Evolutionary conservation across 805 yeast genomes (phyloP).

Genomic region (Teunomyces aglyptinius): DNA sequence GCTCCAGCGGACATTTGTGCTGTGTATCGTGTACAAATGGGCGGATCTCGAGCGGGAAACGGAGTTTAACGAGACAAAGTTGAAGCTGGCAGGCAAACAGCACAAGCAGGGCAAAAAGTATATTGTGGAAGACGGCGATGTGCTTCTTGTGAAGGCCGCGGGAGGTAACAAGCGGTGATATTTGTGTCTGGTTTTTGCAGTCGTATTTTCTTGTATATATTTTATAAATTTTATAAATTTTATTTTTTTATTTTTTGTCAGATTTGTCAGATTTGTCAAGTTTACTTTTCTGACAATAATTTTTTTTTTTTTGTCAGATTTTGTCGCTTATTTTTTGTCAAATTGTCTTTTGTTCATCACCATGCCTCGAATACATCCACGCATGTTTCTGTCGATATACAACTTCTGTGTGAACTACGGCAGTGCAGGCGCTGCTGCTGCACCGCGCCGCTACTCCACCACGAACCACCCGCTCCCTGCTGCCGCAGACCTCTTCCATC

Average conservation of each 20-base stretch:
- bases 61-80: slow-evolving; percentile 49
- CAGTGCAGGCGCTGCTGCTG: slow-evolving; percentile 4
- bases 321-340: neutral
- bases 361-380: slow-evolving; percentile 3
- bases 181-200: neutral
- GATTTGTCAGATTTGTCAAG: too few relatives aligned
- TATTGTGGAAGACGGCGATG: slow-evolving; percentile 80
- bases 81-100: slow-evolving; percentile 59
- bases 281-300: too few relatives aligned
- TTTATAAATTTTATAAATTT: too few relatives aligned
- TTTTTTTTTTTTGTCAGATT: neutral
- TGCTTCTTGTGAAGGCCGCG: slow-evolving; percentile 69
- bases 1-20: slow-evolving; percentile 73
- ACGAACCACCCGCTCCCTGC: slow-evolving; percentile 23
- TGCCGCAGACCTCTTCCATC: slow-evolving; percentile 34
- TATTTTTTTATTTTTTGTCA: too few relatives aligned
- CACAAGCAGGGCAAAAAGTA: slow-evolving; percentile 75
- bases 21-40: slow-evolving; percentile 71
- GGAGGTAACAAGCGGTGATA: slow-evolving; percentile 48
- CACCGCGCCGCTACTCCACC: slow-evolving; percentile 21
- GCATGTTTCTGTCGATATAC: slow-evolving; percentile 26
- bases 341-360: neutral
- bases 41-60: slow-evolving; percentile 49
- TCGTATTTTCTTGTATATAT: too few relatives aligned
- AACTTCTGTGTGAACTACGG: slow-evolving; percentile 17